Conservation (phyloP, 768 basidiomycete species). For the Lentinula aciculospora region DNA sequence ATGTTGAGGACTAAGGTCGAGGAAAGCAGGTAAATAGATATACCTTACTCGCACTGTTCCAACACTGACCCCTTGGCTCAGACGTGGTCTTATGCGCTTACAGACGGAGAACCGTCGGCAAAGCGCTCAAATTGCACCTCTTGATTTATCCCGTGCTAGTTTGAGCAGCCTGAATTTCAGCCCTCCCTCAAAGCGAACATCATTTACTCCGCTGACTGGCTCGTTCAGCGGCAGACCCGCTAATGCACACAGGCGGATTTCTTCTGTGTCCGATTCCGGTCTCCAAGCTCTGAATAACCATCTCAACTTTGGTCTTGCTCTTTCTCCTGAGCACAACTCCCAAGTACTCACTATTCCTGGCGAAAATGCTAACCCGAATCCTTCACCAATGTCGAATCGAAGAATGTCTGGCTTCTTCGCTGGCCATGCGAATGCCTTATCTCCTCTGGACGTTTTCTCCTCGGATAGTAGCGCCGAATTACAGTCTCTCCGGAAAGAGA, state of each 20-base stretch:
- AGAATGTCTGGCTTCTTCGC: slow-evolving; percentile 48
- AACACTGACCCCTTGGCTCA: slow-evolving; percentile 17
- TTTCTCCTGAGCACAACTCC: slow-evolving; percentile 21
- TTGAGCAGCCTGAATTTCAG: slow-evolving; percentile 28
- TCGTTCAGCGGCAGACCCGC: slow-evolving; percentile 33
- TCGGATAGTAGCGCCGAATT: slow-evolving; percentile 45
- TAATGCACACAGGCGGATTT: slow-evolving; percentile 61
- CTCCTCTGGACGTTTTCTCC: slow-evolving; percentile 32
- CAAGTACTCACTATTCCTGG: slow-evolving; percentile 30
- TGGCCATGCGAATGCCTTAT: slow-evolving; percentile 28
- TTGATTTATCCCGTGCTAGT: slow-evolving; percentile 53
- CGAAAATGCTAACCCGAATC: slow-evolving; percentile 14
- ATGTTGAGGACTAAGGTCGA: slow-evolving; percentile 81
- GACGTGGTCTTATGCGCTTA: slow-evolving; percentile 82
- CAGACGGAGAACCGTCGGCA: slow-evolving; percentile 72
- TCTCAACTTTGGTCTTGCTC: slow-evolving; percentile 17
- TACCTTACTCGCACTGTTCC: slow-evolving; percentile 9
- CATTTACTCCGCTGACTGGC: slow-evolving; percentile 70
- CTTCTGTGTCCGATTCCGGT: slow-evolving; percentile 65
- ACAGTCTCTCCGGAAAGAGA: slow-evolving; percentile 55
- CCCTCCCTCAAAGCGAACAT: slow-evolving; percentile 63
- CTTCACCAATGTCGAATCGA: slow-evolving; percentile 19
- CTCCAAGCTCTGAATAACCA: slow-evolving; percentile 18
- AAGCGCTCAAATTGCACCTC: slow-evolving; percentile 36
- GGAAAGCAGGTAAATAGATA: slow-evolving; percentile 64